phyloP scores from a whole-genome alignment of 139 green algal genomes.

The Chlorella sorokiniana region DNA sequence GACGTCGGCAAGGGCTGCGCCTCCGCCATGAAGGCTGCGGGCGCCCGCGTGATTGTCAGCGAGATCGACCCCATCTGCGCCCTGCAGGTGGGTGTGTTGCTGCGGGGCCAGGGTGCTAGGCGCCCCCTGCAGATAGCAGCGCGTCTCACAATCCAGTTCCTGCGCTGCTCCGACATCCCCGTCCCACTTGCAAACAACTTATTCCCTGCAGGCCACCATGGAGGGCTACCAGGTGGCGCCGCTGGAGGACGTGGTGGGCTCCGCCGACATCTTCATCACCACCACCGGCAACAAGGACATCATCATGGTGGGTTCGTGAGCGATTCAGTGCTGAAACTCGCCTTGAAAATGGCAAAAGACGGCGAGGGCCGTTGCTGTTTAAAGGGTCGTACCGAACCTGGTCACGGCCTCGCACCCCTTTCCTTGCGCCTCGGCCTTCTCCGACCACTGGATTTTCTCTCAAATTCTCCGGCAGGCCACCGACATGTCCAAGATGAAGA shows the following conservation, averaged over 20 bases:
- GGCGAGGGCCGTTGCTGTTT: neutral
- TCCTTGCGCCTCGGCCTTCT: neutral
- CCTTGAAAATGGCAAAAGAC: too few relatives aligned
- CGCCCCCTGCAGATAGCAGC: neutral
- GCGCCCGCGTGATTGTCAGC: slow-evolving; percentile 84
- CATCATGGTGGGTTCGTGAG: slow-evolving; percentile 59
- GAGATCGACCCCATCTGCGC: slow-evolving; percentile 99
- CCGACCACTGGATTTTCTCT: neutral
- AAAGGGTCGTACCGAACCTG: too few relatives aligned
- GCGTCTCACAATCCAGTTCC: neutral
- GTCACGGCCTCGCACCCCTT: too few relatives aligned
- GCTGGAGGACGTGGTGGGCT: slow-evolving; percentile 87
- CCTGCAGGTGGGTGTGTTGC: slow-evolving; percentile 56
- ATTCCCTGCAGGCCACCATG: slow-evolving; percentile 85
- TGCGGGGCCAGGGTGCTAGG: neutral
- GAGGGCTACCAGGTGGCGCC: slow-evolving; percentile 89
- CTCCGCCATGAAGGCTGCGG: slow-evolving; percentile 95
- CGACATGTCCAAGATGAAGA: slow-evolving; percentile 99
- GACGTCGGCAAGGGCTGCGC: slow-evolving; percentile 99
- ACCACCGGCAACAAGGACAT: slow-evolving; percentile 98
- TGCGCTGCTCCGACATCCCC: neutral
- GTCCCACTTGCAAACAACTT: neutral
- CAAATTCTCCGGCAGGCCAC: slow-evolving; percentile 72
- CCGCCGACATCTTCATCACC: slow-evolving; percentile 98
- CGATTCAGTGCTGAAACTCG: neutral